phyloP scores from a whole-genome alignment of 768 basidiomycete genomes.

The Lentinus brumalis region DNA sequence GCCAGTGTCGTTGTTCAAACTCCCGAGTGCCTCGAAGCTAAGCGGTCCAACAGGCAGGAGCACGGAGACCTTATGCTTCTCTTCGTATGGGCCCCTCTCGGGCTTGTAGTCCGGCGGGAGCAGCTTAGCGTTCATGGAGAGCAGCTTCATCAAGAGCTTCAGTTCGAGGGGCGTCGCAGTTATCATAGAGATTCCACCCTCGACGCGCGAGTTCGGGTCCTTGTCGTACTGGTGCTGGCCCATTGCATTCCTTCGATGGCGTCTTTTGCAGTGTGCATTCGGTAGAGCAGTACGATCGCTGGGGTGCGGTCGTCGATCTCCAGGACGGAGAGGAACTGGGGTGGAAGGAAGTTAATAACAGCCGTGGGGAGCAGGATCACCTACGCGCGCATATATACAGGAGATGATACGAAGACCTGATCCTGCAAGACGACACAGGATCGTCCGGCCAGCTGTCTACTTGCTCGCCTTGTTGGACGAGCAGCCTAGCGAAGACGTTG shows the following conservation, averaged over 20 bases:
- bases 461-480: too few relatives aligned
- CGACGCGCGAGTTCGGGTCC: background rate
- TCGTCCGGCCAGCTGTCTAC: too few relatives aligned
- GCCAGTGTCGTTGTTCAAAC: constrained; percentile 35
- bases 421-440: too few relatives aligned
- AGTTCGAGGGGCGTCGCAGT: constrained; percentile 32
- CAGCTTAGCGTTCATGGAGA: constrained; percentile 34
- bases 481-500: too few relatives aligned
- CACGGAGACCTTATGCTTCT: constrained; percentile 33
- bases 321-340: background rate
- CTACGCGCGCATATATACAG: too few relatives aligned
- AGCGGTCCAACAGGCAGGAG: constrained; percentile 41
- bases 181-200: background rate
- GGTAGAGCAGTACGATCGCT: background rate
- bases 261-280: background rate
- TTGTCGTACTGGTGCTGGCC: background rate
- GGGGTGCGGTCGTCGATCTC: background rate
- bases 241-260: background rate
- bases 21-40: constrained; percentile 37
- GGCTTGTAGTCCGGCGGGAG: constrained; percentile 31
- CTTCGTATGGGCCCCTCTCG: constrained; percentile 22
- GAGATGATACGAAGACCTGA: too few relatives aligned
- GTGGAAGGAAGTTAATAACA: background rate
- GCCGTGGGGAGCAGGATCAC: too few relatives aligned
- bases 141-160: constrained; percentile 33